phyloP scores from a whole-genome alignment of 2,329 filamentous ascomycete genomes.

The Colletotrichum viniferum region DNA sequence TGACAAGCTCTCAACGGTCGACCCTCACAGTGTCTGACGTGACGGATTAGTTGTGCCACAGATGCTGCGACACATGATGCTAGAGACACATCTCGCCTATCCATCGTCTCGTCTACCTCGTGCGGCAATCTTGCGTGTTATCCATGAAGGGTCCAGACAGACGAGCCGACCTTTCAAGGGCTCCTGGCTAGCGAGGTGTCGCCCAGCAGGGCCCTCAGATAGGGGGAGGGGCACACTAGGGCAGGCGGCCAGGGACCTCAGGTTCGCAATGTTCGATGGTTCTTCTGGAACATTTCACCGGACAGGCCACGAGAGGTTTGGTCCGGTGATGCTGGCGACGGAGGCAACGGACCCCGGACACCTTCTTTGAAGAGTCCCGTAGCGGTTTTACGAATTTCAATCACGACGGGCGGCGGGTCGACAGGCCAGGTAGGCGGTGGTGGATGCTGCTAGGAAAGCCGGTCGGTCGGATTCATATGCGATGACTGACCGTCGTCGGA shows the following conservation, averaged over 20 bases:
- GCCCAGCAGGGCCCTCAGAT: constrained; percentile 14
- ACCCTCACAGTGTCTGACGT: background rate
- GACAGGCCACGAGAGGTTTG: background rate
- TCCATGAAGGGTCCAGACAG: constrained; percentile 15
- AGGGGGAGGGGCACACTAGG: constrained; percentile 19
- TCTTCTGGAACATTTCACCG: constrained; percentile 16
- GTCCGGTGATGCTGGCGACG: constrained; percentile 4
- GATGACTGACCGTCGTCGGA: background rate
- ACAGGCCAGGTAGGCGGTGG: background rate
- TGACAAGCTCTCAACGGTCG: background rate
- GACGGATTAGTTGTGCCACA: background rate
- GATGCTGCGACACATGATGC: background rate
- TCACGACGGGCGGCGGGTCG: background rate
- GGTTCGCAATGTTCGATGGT: constrained; percentile 7
- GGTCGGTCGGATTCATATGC: background rate
- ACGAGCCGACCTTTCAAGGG: constrained; percentile 6
- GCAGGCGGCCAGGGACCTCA: background rate
- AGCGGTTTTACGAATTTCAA: constrained; percentile 6
- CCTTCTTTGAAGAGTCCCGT: constrained; percentile 3
- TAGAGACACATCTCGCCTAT: constrained; percentile 3
- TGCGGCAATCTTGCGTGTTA: constrained; percentile 17
- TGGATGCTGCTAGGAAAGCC: background rate
- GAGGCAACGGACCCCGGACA: constrained; percentile 8
- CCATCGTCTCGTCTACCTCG: constrained; percentile 7
- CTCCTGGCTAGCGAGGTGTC: constrained; percentile 13